These are phyloP conservation scores for Serendipita sp. DNA, from an alignment of 768 basidiomycete genomes.

Conservation along the genomic window DNA sequence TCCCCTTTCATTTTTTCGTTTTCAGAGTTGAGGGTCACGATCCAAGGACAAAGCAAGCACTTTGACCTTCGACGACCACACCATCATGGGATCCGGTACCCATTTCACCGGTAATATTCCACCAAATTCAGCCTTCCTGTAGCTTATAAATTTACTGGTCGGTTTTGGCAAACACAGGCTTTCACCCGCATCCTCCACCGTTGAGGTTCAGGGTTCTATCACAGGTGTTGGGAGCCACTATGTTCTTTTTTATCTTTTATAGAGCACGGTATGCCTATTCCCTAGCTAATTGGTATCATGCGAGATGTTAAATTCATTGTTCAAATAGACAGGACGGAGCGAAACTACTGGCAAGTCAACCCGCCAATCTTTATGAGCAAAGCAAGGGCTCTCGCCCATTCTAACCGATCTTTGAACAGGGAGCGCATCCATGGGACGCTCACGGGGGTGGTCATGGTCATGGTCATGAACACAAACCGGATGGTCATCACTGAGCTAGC, in stretches of 20 bases:
- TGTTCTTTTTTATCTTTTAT: conserved; percentile 99
- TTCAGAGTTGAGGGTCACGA: background rate
- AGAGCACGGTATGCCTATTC: conserved; percentile 55
- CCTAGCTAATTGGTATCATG: background rate
- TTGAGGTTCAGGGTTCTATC: conserved; percentile 60
- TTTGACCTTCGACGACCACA: background rate
- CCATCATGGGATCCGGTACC: background rate
- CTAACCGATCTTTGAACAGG: conserved; percentile 14
- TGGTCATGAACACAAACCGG: conserved; percentile 27
- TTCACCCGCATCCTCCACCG: conserved; percentile 75
- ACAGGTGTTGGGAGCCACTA: conserved; percentile 75
- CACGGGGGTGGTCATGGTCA: conserved; percentile 16
- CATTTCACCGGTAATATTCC: background rate
- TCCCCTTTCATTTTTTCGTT: background rate
- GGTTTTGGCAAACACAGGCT: conserved; percentile 28
- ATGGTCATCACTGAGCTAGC: conserved; percentile 15
- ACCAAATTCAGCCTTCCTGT: background rate
- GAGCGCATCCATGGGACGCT: conserved; percentile 45
- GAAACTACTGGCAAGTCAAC: conserved; percentile 43
- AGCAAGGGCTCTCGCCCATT: no score
- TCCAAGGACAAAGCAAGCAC: background rate
- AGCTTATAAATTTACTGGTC: background rate
- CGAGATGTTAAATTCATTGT: background rate
- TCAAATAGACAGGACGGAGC: conserved; percentile 51
- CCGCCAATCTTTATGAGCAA: no score